Conservation (phyloP, 2,329 filamentous ascomycete genomes). For the Pseudopyricularia javanii region DNA sequence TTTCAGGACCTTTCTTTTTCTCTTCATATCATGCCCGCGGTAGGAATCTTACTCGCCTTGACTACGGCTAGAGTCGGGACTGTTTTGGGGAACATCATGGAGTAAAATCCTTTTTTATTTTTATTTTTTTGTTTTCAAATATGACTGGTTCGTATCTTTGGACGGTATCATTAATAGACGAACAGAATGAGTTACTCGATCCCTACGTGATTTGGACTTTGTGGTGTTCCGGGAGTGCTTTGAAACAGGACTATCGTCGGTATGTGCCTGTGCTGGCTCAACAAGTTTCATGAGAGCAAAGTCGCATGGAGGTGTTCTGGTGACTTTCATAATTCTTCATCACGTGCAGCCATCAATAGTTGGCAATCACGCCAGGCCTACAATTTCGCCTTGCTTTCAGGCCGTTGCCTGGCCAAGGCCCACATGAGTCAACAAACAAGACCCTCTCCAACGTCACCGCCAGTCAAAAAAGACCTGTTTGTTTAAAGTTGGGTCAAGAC, state of each 20-base stretch:
- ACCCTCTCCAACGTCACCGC: not conserved
- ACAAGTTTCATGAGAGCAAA: no score
- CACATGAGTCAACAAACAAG: not conserved
- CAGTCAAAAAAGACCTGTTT: not conserved
- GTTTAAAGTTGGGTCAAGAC: not conserved
- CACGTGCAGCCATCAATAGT: not conserved
- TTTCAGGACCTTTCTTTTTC: constrained; percentile 10
- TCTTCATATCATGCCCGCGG: constrained; percentile 1
- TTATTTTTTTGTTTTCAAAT: constrained; percentile 12
- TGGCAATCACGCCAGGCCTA: not conserved
- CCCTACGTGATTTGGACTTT: no score
- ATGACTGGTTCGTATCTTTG: constrained; percentile 40
- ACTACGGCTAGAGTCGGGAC: constrained; percentile 9
- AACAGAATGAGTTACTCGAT: constrained; percentile 6
- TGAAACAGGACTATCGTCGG: no score
- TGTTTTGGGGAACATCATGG: constrained; percentile 3
- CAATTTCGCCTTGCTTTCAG: not conserved
- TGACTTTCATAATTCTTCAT: no score
- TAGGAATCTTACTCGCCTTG: not conserved
- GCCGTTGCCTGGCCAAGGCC: not conserved
- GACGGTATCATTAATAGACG: constrained; percentile 18
- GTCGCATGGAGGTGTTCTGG: no score
- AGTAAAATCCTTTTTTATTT: constrained; percentile 4
- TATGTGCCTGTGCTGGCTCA: no score
- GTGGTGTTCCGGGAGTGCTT: no score